Conservation (phyloP, 768 basidiomycete species). For the Cystoderma amianthinum region DNA sequence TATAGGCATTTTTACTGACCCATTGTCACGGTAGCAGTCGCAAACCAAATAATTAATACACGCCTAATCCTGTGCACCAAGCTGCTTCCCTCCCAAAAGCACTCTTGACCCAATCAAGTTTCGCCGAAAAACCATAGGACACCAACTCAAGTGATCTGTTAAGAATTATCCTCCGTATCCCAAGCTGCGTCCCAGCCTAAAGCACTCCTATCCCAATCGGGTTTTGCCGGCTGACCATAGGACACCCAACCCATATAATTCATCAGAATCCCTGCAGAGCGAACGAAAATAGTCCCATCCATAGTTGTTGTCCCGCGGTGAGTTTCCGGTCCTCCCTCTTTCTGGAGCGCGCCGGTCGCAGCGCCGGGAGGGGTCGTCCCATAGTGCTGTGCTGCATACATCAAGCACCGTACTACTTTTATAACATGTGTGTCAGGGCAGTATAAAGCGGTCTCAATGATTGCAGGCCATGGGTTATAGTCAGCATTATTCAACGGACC, state of each 20-base stretch:
- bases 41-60: too few species aligned
- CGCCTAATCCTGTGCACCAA: too few species aligned
- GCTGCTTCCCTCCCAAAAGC: too few species aligned
- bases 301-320: conserved; percentile 32
- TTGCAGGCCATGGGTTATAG: conserved; percentile 46
- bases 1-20: too few species aligned
- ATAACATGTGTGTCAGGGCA: conserved; percentile 45
- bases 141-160: too few species aligned
- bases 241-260: conserved; percentile 49
- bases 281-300: conserved; percentile 52
- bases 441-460: conserved; percentile 38
- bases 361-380: conserved; percentile 31
- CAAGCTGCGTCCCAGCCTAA: conserved; percentile 59
- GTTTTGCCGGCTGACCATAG: conserved; percentile 38
- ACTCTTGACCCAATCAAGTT: too few species aligned
- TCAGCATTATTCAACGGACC: conserved; percentile 24
- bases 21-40: too few species aligned
- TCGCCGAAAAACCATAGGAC: too few species aligned
- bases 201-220: conserved; percentile 47
- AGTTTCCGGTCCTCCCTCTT: conserved; percentile 31
- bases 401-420: conserved; percentile 42
- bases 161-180: conserved; percentile 28
- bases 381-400: conserved; percentile 40
- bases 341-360: conserved; percentile 33
- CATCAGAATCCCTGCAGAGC: conserved; percentile 51